Evolutionary conservation across 345 rosid genomes (phyloP).

Genomic region (Lenwebbia sp.): DNA sequence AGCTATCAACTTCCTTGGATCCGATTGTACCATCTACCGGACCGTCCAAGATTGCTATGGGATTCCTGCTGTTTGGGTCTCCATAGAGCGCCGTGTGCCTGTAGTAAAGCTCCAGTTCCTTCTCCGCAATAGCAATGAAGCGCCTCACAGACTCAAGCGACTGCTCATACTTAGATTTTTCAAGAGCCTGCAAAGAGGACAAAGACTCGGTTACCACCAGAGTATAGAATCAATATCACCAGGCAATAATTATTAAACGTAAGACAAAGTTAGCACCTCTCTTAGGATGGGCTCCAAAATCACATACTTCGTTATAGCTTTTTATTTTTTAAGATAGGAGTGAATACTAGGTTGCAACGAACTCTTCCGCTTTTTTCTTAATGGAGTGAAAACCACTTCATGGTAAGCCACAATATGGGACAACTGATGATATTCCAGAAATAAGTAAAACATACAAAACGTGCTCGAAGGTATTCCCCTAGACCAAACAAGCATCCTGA

Average conservation of each 20-base stretch:
- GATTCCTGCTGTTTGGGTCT: constrained; percentile 46
- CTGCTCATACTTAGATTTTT: constrained; percentile 82
- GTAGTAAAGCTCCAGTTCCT: constrained; percentile 73
- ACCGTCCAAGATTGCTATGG: constrained; percentile 37
- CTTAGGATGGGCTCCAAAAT: background rate
- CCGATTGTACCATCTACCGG: constrained; percentile 11
- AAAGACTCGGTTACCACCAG: background rate
- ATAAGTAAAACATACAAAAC: background rate
- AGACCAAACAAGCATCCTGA: background rate
- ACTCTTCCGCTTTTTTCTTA: background rate
- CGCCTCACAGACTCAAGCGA: constrained; percentile 76
- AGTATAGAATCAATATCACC: background rate
- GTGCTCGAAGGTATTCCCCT: background rate
- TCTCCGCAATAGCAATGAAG: constrained; percentile 66
- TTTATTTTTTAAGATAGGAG: background rate
- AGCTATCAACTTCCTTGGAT: constrained; percentile 10
- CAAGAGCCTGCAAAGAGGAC: constrained; percentile 49
- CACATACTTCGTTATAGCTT: background rate
- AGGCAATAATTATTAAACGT: background rate
- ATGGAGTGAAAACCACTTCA: background rate
- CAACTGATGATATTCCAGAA: background rate
- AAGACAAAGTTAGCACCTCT: background rate
- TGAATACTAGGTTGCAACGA: background rate
- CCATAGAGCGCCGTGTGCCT: constrained; percentile 72
- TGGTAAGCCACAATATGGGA: background rate